Evolutionary conservation across 345 rosid species (phyloP), one percentile per base, ranked within the genome.

Genomic region (Kernera saxatilis): DNA sequence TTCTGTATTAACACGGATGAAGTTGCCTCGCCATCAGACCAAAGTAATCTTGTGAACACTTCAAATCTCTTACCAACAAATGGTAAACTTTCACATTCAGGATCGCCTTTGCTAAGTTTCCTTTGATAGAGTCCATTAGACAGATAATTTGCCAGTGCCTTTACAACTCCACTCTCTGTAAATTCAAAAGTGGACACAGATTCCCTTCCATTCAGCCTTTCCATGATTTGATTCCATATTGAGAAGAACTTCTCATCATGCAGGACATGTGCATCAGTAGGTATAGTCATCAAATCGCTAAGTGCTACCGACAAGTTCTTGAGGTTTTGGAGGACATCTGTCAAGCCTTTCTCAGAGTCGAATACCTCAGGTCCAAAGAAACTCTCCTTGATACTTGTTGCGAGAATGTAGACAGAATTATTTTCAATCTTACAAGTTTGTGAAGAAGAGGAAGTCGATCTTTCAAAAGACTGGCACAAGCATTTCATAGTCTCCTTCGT

Each of bases 151-250:
- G 86, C 84, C 43, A 93, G 75, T 0, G 94, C 82, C 80, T 83
- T 91, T 50, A 87, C 87, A 65, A 89, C 78, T 71, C 98, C 97
- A 79, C 98, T 91, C 81, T 86, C 94, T 44, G 87, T 82, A 67
- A 93, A 86, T 80, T 91, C 98, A 80, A 93, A 93, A 45, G 88
- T 89, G 72, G 98, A 93, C 73, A 93, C 86, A 61, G 87, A 84
- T 72, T 91, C 98, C 73, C 73, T 78, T 64, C 97, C 94, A 64
- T 78, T 79, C 75, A 93, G 87, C 75, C 83, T 86, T 74, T 32
- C 84, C 78, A 84, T 71, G 18, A 87, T 78, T 51, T 86, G 84
- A 75, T 74, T 73, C 78, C 90, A 83, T 36, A 84, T 46, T 44
- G 54, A 68, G 62, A 77, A 62, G 74, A 84, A 85, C 49, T 78